These are phyloP conservation scores for Mycena leptocephala DNA, from an alignment of 768 basidiomycete genomes.

Conservation along the genomic window DNA sequence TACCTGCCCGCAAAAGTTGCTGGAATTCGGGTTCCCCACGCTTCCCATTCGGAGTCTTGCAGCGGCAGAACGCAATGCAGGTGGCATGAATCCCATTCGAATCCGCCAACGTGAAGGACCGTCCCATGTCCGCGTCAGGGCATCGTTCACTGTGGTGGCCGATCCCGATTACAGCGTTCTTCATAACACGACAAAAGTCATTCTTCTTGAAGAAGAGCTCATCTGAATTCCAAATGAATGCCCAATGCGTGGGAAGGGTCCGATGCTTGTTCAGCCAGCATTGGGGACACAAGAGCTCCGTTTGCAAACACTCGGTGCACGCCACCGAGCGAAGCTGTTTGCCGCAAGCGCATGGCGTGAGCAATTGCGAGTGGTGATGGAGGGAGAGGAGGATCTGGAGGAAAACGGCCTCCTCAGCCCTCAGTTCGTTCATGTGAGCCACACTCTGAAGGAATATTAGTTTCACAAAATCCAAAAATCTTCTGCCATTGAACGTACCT, in stretches of 20 bases:
- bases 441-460: slow-evolving; percentile 5
- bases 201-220: neutral
- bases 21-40: neutral
- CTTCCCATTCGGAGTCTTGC: neutral
- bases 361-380: no score
- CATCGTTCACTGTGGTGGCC: slow-evolving; percentile 16
- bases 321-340: neutral
- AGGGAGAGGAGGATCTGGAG: slow-evolving; percentile 1
- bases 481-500: no score
- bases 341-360: neutral
- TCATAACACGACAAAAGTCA: slow-evolving; percentile 11
- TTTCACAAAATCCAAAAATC: neutral
- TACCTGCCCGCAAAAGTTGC: slow-evolving; percentile 14
- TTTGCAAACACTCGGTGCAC: no score
- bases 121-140: neutral
- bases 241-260: slow-evolving; percentile 29
- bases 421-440: slow-evolving; percentile 12
- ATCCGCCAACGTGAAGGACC: slow-evolving; percentile 18
- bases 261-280: no score
- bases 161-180: neutral
- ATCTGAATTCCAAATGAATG: slow-evolving; percentile 1
- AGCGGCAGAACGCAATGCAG: slow-evolving; percentile 17
- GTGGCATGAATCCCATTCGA: slow-evolving; percentile 29
- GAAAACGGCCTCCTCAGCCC: neutral
- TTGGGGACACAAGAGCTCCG: no score